Percentiles rank a stretch among this genome's conserved stretches.
Conservation (phyloP, 176 grass and related monocot genomes). For the Carex scoparia region DNA sequence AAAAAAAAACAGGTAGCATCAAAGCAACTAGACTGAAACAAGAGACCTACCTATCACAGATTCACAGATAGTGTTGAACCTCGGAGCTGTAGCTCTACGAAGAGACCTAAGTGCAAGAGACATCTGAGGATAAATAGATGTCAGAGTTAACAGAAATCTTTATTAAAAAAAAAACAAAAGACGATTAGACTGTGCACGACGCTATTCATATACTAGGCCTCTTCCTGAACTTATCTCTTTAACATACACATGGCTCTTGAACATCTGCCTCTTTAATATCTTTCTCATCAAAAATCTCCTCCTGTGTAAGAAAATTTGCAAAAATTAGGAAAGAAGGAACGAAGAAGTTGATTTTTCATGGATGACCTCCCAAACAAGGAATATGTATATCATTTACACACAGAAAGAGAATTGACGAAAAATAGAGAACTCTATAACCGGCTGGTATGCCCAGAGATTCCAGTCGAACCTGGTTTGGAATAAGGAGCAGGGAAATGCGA, state of each 20-base stretch:
- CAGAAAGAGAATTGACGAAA: neutral
- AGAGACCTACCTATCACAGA: neutral
- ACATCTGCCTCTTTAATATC: slow-evolving; percentile 47
- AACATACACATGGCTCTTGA: neutral
- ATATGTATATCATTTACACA: neutral
- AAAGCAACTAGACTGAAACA: neutral
- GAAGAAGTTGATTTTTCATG: neutral
- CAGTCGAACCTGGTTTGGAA: no score
- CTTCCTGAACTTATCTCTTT: neutral
- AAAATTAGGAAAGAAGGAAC: neutral
- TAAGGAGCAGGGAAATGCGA: no score
- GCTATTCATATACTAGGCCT: neutral
- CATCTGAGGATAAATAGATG: neutral
- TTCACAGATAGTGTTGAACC: neutral
- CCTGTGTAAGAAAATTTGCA: slow-evolving; percentile 24
- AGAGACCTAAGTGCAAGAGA: neutral
- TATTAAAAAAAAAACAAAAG: neutral
- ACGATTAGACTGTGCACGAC: neutral
- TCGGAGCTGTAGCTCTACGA: neutral
- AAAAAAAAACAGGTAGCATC: neutral
- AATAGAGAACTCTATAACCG: neutral
- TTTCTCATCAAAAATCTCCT: slow-evolving; percentile 86
- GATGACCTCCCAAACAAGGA: neutral
- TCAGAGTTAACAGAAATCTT: no score
- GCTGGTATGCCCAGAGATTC: neutral